phyloP scores from a whole-genome alignment of 2,329 filamentous ascomycete genomes.

The Diaporthe caulivora region DNA sequence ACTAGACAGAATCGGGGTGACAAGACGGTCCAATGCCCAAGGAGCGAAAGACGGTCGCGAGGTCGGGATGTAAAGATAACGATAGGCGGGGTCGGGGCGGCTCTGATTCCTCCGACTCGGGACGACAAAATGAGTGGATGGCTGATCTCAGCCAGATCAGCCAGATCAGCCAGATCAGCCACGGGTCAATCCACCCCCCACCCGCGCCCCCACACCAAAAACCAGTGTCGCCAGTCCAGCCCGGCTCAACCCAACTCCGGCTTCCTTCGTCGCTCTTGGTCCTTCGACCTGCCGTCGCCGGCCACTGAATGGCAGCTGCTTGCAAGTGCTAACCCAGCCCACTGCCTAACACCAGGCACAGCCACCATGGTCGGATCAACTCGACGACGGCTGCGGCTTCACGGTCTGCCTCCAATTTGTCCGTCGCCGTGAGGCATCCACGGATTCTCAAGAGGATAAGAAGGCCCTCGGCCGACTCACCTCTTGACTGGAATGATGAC shows the following conservation, averaged over 20 bases:
- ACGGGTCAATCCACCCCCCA: constrained; percentile 6
- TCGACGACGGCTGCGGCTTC: constrained; percentile 6
- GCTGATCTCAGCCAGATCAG: constrained; percentile 22
- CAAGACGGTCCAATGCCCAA: neutral
- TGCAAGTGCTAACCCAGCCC: neutral
- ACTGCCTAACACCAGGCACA: neutral
- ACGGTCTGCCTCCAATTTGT: neutral
- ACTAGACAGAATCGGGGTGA: neutral
- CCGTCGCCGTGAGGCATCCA: neutral
- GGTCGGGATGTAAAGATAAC: neutral
- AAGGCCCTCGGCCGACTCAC: neutral
- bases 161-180: constrained; percentile 25
- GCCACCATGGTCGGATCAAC: constrained; percentile 5
- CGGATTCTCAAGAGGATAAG: neutral
- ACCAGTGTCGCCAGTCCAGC: neutral
- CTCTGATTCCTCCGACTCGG: constrained; percentile 12
- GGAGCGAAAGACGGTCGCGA: neutral
- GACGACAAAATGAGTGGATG: neutral
- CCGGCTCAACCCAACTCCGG: constrained; percentile 17
- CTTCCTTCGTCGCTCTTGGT: neutral
- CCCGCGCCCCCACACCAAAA: neutral
- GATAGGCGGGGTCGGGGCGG: neutral
- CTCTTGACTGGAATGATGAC: neutral
- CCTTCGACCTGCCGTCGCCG: neutral
- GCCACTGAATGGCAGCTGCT: neutral